Evolutionary conservation across 305 asterid species (phyloP).

Genomic region (Andrographis paniculata): DNA sequence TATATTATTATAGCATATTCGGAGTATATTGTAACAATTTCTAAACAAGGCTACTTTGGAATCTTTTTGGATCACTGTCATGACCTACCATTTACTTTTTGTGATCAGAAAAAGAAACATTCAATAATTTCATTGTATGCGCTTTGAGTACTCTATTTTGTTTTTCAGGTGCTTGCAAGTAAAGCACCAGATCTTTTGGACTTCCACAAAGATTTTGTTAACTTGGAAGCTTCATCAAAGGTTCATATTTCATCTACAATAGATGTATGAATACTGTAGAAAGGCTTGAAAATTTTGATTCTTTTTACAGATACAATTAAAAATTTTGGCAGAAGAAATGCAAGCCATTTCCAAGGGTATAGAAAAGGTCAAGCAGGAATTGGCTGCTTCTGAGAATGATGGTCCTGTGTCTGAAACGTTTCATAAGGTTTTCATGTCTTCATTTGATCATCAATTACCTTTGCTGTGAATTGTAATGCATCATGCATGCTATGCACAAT

Average conservation of each 20-base stretch:
- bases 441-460: slow-evolving; percentile 3
- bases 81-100: neutral
- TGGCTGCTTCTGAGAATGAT: slow-evolving; percentile 73
- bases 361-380: slow-evolving; percentile 92
- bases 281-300: slow-evolving; percentile 13
- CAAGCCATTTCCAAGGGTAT: slow-evolving; percentile 81
- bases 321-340: slow-evolving; percentile 96
- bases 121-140: slow-evolving; percentile 1
- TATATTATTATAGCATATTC: too few relatives aligned
- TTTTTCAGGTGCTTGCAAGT: slow-evolving; percentile 63
- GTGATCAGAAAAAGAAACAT: slow-evolving; percentile 6
- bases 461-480: neutral
- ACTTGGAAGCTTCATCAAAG: slow-evolving; percentile 92
- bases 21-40: neutral
- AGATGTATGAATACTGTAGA: slow-evolving; percentile 3
- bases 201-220: slow-evolving; percentile 61
- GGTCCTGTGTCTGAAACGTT: slow-evolving; percentile 85
- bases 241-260: slow-evolving; percentile 31
- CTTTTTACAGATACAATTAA: slow-evolving; percentile 75
- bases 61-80: neutral
- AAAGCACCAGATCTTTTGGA: slow-evolving; percentile 65
- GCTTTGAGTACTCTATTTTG: slow-evolving; percentile 12
- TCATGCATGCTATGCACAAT: slow-evolving; percentile 1
- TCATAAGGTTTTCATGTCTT: slow-evolving; percentile 48
- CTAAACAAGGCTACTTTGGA: neutral